A percentile compares a stretch with the other conserved stretches of the same genome.
These are phyloP conservation scores for Porcisia hertigi DNA, from an alignment of 208 protist species.

Conservation along the genomic window DNA sequence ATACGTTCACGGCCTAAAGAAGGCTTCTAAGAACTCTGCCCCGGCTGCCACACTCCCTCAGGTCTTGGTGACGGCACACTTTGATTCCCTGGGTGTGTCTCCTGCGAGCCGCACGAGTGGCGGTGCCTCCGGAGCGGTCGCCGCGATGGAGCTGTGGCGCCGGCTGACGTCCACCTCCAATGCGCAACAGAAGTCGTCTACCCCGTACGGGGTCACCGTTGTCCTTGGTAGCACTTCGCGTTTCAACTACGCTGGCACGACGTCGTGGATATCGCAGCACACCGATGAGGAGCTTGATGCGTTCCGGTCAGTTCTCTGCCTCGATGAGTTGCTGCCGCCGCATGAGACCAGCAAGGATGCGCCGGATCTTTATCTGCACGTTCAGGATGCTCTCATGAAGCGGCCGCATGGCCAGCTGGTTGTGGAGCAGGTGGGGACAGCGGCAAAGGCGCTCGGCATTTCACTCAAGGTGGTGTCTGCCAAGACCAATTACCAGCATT, in stretches of 20 bases:
- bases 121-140: constrained; percentile 55
- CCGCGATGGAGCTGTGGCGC: constrained; percentile 76
- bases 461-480: constrained; percentile 51
- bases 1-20: constrained; percentile 41
- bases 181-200: constrained; percentile 12
- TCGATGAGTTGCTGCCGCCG: constrained; percentile 70
- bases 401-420: constrained; percentile 47
- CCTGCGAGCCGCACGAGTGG: constrained; percentile 50
- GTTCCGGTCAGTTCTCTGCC: constrained; percentile 56
- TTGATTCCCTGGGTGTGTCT: constrained; percentile 74
- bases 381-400: constrained; percentile 65
- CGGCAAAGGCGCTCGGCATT: constrained; percentile 42
- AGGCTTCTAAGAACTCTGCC: constrained; percentile 10
- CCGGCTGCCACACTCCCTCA: constrained; percentile 26
- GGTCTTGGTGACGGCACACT: constrained; percentile 67
- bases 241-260: constrained; percentile 76
- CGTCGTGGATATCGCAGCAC: constrained; percentile 46
- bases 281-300: constrained; percentile 54
- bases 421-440: constrained; percentile 47
- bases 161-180: constrained; percentile 39
- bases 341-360: constrained; percentile 16
- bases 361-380: constrained; percentile 71
- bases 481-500: constrained; percentile 84
- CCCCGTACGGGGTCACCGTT: constrained; percentile 50
- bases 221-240: constrained; percentile 71